Evolutionary conservation across 495 filamentous ascomycete genomes (phyloP).

Genomic region (Xylaria telfairii): DNA sequence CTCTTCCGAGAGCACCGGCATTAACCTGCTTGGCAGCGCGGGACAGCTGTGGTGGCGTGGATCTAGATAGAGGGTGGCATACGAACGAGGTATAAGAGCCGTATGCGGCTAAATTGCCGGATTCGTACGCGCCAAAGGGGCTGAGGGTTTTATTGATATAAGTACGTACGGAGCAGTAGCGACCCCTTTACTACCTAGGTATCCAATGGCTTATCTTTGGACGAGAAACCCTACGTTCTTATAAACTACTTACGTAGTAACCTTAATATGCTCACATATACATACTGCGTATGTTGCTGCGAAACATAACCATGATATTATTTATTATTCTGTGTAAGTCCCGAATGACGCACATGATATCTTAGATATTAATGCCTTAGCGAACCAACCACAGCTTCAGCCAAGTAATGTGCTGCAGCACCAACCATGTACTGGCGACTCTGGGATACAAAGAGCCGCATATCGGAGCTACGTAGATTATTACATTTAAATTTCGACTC

Average conservation of each 20-base stretch:
- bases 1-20: slow-evolving; percentile 20
- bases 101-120: background rate
- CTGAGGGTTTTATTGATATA: slow-evolving; percentile 2
- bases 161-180: too few relatives aligned
- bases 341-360: slow-evolving; percentile 20
- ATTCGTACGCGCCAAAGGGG: background rate
- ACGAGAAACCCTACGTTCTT: background rate
- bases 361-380: background rate
- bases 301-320: background rate
- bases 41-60: slow-evolving; percentile 1
- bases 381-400: slow-evolving; percentile 10
- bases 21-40: slow-evolving; percentile 16
- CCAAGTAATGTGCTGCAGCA: slow-evolving; percentile 1
- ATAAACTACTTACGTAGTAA: too few relatives aligned
- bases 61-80: slow-evolving; percentile 12
- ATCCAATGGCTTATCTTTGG: background rate
- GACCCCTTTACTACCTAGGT: background rate
- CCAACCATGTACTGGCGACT: slow-evolving; percentile 4
- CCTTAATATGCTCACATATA: too few relatives aligned
- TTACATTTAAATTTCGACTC: background rate
- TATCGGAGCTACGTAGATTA: slow-evolving; percentile 7
- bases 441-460: slow-evolving; percentile 21
- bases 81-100: background rate
- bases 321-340: background rate
- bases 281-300: slow-evolving; percentile 10